Conservation (phyloP, 164 flowering plant genomes). For the Paratinospora sagittata region DNA sequence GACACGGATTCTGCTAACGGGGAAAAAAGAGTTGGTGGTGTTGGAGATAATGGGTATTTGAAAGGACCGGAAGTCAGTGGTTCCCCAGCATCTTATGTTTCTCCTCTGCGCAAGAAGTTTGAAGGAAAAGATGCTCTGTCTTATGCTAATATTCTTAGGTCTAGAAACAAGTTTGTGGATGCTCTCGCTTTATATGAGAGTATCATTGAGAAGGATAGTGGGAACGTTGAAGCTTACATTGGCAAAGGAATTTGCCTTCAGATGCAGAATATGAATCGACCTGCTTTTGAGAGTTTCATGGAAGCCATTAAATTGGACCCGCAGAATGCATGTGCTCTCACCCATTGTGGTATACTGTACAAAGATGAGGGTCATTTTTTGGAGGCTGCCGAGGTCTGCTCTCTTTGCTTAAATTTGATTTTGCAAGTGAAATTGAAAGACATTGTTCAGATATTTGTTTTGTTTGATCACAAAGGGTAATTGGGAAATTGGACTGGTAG, state of each 20-base stretch:
- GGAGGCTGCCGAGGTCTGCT: constrained; percentile 94
- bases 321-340: constrained; percentile 87
- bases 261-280: constrained; percentile 76
- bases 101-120: constrained; percentile 35
- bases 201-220: constrained; percentile 58
- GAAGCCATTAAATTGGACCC: constrained; percentile 89
- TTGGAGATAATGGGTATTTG: constrained; percentile 42
- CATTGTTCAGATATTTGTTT: not conserved
- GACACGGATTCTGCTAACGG: constrained; percentile 39
- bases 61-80: constrained; percentile 30
- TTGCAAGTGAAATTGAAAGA: not conserved
- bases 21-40: constrained; percentile 27
- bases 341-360: constrained; percentile 89
- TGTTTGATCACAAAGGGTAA: not conserved
- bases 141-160: constrained; percentile 86
- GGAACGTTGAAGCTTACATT: constrained; percentile 77
- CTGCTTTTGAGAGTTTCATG: constrained; percentile 78
- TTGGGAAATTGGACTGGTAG: too few species aligned
- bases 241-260: constrained; percentile 98
- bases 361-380: constrained; percentile 91
- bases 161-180: constrained; percentile 87
- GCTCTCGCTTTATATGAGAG: constrained; percentile 76
- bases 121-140: constrained; percentile 81
- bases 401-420: constrained; percentile 3
- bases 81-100: constrained; percentile 21